Evolutionary conservation across 441 rosid species (phyloP).

Genomic region (Pelargonium fulgidum): DNA sequence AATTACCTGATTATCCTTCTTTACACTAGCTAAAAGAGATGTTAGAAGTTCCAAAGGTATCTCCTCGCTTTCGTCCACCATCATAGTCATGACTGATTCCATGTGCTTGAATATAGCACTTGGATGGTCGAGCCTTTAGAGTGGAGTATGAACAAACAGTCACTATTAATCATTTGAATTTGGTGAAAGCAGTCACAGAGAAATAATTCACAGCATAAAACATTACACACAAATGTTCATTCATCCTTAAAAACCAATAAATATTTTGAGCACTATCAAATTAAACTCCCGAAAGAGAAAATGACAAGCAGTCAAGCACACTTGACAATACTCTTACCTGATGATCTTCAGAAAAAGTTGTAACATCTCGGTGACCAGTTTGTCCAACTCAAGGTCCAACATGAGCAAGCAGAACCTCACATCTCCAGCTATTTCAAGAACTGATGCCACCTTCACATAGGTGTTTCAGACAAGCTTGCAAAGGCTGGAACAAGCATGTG

Average conservation of each 20-base stretch:
- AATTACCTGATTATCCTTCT: conserved; percentile 55
- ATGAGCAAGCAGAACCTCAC: conserved; percentile 48
- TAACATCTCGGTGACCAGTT: conserved; percentile 50
- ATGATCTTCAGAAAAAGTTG: conserved; percentile 36
- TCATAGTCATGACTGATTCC: conserved; percentile 62
- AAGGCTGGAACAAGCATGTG: conserved; percentile 42
- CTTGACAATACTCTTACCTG: conserved; percentile 34
- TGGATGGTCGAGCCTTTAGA: conserved; percentile 55
- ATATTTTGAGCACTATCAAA: neutral
- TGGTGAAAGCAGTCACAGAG: neutral
- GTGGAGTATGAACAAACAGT: conserved; percentile 21
- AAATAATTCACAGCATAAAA: neutral
- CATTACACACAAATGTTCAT: too few relatives aligned
- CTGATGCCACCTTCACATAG: conserved; percentile 48
- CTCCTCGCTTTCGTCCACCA: conserved; percentile 60
- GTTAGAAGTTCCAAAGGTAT: conserved; percentile 46
- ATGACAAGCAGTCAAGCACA: neutral
- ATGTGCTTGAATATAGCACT: conserved; percentile 43
- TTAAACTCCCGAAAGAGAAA: neutral
- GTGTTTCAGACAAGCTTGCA: conserved; percentile 41
- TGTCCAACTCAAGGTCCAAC: conserved; percentile 63
- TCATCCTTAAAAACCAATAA: too few relatives aligned
- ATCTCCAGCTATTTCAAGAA: conserved; percentile 52
- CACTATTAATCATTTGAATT: conserved; percentile 3
- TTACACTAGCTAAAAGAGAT: conserved; percentile 52